These are phyloP conservation scores for Tricholoma sp. DNA, from an alignment of 768 basidiomycete species.

Conservation along the genomic window DNA sequence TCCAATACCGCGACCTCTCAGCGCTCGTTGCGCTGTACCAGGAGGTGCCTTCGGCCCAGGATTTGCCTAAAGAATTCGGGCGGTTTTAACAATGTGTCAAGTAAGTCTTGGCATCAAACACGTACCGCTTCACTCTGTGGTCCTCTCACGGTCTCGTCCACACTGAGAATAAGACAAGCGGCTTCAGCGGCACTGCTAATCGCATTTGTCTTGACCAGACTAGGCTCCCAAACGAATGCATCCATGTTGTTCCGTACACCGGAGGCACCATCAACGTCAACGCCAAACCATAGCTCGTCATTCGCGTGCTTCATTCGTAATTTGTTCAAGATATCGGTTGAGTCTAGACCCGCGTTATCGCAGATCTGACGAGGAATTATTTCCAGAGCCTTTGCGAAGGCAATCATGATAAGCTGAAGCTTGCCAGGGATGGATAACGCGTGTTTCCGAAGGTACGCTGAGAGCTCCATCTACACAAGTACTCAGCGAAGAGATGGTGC, in stretches of 20 bases:
- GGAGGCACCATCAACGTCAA: conserved; percentile 86
- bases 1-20: conserved; percentile 56
- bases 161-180: conserved; percentile 90
- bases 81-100: conserved; percentile 12
- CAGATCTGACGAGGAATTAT: conserved; percentile 98
- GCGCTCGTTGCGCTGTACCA: conserved; percentile 82
- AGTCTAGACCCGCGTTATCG: conserved; percentile 97
- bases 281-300: conserved; percentile 87
- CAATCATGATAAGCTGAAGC: conserved; percentile 88
- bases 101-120: conserved; percentile 9
- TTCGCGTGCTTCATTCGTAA: conserved; percentile 93
- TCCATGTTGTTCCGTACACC: conserved; percentile 96
- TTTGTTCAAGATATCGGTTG: conserved; percentile 96
- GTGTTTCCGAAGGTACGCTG: conserved; percentile 87
- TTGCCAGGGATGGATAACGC: conserved; percentile 94
- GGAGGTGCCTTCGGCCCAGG: conserved; percentile 87
- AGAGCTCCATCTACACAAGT: conserved; percentile 85
- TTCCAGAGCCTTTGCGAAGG: conserved; percentile 96
- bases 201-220: conserved; percentile 92
- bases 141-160: conserved; percentile 96
- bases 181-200: conserved; percentile 95
- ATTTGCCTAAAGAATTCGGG: conserved; percentile 50
- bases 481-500: neutral
- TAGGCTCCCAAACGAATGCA: conserved; percentile 98
- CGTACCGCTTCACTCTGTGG: conserved; percentile 90